Conservation (phyloP, 352 stramenopile species). For the Globisporangium lucens region DNA sequence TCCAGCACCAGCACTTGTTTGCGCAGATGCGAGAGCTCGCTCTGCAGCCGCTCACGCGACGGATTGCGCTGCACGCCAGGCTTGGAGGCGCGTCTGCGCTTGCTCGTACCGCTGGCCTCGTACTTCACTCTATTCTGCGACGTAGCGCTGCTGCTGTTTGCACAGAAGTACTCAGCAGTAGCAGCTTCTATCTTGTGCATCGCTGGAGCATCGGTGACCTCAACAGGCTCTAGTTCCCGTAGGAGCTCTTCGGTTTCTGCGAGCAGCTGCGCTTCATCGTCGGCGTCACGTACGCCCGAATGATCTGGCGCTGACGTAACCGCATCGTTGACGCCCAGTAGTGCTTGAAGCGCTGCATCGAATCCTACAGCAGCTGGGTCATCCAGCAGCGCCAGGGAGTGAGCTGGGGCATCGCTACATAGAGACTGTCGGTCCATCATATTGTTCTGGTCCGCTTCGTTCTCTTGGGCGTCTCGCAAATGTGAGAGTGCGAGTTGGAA, state of each 20-base stretch:
- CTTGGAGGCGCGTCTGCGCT: conserved; percentile 1
- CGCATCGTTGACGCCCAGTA: not conserved
- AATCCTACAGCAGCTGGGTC: not conserved
- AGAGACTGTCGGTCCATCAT: too few species aligned
- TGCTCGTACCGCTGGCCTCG: not conserved
- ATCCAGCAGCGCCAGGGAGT: not conserved
- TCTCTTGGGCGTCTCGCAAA: too few species aligned
- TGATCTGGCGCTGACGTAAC: not conserved
- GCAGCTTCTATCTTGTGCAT: too few species aligned
- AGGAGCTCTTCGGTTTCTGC: conserved; percentile 6
- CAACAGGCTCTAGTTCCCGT: not conserved
- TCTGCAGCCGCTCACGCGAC: conserved; percentile 23
- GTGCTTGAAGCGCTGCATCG: not conserved
- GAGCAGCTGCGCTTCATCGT: conserved; percentile 7
- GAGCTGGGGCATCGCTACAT: too few species aligned
- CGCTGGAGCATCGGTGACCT: not conserved
- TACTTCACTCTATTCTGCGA: not conserved
- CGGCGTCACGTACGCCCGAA: too few species aligned
- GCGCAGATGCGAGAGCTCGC: conserved; percentile 23
- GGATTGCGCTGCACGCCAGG: conserved; percentile 16
- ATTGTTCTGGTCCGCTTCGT: too few species aligned
- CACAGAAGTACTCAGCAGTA: not conserved
- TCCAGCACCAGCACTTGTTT: conserved; percentile 22
- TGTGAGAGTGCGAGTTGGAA: too few species aligned
- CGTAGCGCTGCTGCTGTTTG: not conserved